Percentiles rank a stretch among this genome's conserved stretches.
These are phyloP conservation scores for Solanum chaucha DNA, from an alignment of 257 asterid species.

Conservation along the genomic window DNA sequence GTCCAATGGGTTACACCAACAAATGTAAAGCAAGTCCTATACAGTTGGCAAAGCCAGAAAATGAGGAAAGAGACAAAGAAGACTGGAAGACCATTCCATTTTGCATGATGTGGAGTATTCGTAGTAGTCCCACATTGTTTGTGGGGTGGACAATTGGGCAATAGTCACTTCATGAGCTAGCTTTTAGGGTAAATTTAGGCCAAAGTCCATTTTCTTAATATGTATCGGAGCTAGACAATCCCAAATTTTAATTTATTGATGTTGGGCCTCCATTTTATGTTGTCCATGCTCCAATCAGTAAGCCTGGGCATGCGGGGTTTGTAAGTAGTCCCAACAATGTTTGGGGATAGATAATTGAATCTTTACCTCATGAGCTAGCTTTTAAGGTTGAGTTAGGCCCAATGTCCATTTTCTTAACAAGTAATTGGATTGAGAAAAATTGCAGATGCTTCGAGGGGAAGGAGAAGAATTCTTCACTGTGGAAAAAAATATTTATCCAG, in stretches of 20 bases:
- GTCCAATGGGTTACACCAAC: not conserved
- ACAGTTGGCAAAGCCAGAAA: not conserved
- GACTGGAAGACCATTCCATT: not conserved
- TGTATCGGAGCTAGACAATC: not conserved
- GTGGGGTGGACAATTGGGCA: not conserved
- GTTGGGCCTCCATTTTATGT: not conserved
- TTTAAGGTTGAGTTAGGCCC: not conserved
- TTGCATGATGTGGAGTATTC: not conserved
- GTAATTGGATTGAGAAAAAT: not conserved
- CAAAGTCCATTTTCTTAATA: not conserved
- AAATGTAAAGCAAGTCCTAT: not conserved
- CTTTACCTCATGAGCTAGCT: not conserved
- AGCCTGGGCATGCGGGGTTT: not conserved
- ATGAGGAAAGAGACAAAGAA: not conserved
- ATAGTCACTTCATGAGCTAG: not conserved
- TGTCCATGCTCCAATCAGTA: not conserved
- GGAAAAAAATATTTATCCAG: not conserved
- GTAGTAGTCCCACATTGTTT: not conserved
- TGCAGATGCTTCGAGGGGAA: not conserved
- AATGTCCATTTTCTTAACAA: not conserved
- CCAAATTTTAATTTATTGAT: not conserved
- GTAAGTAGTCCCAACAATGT: not conserved
- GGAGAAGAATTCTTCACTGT: not conserved
- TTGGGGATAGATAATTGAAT: not conserved
- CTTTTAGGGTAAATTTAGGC: not conserved